Conservation (phyloP, 129 eudicot genomes). For the Saposhnikovia divaricata region DNA sequence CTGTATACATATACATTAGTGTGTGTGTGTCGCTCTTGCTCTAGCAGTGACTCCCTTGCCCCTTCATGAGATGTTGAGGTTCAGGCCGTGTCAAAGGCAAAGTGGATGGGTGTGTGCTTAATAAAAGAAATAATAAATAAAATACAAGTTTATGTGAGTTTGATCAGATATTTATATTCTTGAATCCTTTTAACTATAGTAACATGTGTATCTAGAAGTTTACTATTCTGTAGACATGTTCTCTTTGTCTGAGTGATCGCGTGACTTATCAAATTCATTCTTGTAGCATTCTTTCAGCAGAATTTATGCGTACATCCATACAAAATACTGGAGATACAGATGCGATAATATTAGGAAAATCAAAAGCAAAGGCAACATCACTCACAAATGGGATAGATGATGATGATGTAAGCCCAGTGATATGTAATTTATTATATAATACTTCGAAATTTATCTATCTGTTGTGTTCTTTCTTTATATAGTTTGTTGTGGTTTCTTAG, state of each 20-base stretch:
- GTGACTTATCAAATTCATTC: conserved; percentile 60
- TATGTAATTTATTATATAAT: not conserved
- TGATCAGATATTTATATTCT: not conserved
- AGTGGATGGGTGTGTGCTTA: not conserved
- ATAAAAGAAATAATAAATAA: too few species aligned
- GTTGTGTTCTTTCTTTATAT: not conserved
- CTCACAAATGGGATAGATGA: conserved; percentile 51
- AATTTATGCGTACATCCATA: conserved; percentile 80
- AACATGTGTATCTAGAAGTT: not conserved
- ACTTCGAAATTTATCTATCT: not conserved
- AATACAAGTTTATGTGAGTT: not conserved
- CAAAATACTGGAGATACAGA: conserved; percentile 62
- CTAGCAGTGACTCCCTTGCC: not conserved
- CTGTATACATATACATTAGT: not conserved
- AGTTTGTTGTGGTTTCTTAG: not conserved
- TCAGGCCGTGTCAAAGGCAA: not conserved
- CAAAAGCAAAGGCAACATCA: conserved; percentile 39
- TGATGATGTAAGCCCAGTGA: conserved; percentile 51
- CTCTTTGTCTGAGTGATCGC: conserved; percentile 1
- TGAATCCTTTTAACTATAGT: not conserved
- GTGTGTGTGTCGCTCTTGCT: not conserved
- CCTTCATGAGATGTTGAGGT: not conserved
- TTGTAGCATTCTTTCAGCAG: conserved; percentile 99
- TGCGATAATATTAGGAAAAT: conserved; percentile 33
- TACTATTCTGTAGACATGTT: not conserved